Conservation (phyloP, 139 green algal species). For the Tetradesmus obliquus region DNA sequence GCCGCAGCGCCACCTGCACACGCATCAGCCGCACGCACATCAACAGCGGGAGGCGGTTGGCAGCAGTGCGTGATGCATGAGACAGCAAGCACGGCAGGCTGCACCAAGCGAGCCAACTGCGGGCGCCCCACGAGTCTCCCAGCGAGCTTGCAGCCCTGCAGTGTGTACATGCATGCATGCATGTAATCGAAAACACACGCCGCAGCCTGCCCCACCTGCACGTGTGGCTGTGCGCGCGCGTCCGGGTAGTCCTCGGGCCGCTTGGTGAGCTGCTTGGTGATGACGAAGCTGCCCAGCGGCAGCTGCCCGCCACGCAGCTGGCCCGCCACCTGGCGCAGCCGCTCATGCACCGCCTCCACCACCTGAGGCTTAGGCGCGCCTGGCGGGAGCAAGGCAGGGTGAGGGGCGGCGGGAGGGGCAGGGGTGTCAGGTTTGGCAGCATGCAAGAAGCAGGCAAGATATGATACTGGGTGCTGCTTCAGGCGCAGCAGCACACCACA, state of each 20-base stretch:
- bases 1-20: conserved; percentile 89
- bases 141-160: too few species aligned
- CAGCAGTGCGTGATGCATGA: background rate
- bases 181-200: too few species aligned
- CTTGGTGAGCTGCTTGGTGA: conserved; percentile 99
- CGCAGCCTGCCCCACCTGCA: conserved; percentile 72
- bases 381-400: background rate
- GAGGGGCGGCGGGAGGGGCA: background rate
- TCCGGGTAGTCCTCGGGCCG: conserved; percentile 96
- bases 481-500: background rate
- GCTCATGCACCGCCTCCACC: conserved; percentile 88
- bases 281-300: conserved; percentile 90
- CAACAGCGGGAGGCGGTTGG: background rate
- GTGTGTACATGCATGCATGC: too few species aligned
- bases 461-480: too few species aligned
- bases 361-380: conserved; percentile 85
- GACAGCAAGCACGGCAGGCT: background rate
- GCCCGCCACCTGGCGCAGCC: conserved; percentile 68
- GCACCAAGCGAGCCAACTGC: too few species aligned
- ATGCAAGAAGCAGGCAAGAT: too few species aligned
- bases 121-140: too few species aligned
- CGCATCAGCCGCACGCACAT: background rate
- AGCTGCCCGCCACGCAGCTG: conserved; percentile 72
- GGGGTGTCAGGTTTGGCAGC: conserved; percentile 20
- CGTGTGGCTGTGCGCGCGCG: conserved; percentile 93